Conservation (phyloP, 2,329 filamentous ascomycete genomes). For the Neonectria coccinea region DNA sequence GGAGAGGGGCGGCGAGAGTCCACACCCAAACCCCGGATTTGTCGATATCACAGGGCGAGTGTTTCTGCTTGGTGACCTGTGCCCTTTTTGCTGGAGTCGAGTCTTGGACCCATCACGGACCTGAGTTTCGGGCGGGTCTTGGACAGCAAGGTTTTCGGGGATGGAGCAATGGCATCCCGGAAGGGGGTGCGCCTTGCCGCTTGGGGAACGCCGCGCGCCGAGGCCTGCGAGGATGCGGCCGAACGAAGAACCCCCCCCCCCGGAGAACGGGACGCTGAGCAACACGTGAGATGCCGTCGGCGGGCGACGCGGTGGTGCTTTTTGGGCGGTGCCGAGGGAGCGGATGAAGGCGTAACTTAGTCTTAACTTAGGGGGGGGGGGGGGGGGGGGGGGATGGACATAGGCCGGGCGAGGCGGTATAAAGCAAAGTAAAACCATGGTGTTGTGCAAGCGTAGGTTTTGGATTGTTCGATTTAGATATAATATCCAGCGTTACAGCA, state of each 20-base stretch:
- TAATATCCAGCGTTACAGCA: constrained; percentile 5
- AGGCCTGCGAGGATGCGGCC: background rate
- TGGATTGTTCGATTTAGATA: constrained; percentile 3
- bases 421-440: background rate
- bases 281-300: constrained; percentile 38
- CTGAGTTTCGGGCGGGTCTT: constrained; percentile 2
- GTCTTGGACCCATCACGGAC: background rate
- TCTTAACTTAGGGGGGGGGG: background rate
- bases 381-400: constrained; percentile 1
- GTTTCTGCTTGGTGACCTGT: background rate
- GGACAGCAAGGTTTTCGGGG: constrained; percentile 37
- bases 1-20: background rate
- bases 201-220: constrained; percentile 43
- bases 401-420: constrained; percentile 12
- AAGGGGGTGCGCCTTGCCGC: constrained; percentile 22
- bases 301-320: constrained; percentile 5
- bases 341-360: background rate
- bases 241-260: too few species aligned
- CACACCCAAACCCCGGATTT: constrained; percentile 22
- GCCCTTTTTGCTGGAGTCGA: background rate
- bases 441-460: background rate
- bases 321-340: constrained; percentile 10
- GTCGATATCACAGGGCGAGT: constrained; percentile 1
- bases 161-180: constrained; percentile 24
- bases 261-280: too few species aligned